Base-by-base conservation (phyloP, 768 basidiomycete species). In the Kwoniella dejecticola region DNA sequence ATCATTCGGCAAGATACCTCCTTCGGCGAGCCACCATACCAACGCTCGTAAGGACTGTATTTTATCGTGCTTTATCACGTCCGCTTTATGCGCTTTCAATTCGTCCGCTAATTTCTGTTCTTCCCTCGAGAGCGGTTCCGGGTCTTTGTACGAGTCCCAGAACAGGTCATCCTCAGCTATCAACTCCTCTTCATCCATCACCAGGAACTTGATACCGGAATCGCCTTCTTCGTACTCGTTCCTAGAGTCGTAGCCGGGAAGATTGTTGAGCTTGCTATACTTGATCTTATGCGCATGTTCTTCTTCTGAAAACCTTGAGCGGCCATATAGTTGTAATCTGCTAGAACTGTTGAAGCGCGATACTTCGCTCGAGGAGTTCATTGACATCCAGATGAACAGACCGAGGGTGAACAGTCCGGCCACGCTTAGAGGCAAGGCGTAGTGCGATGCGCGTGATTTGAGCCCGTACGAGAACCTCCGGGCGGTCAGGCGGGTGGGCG, bases 1-100 rank as follows among this genome's bases (percentile, higher is more conserved):
- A n/a, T 58, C 55, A 12, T 54, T 52, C 24, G 71, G 68, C 27
- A 78, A 59, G 19, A 71, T 58, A 12, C 75, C 75, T 17, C 72
- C 75, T 52, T 77, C 70, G 2, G 72, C 70, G 30, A 78, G 47
- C 68, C 72, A 78, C 69, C 74, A 76, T 1, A 70, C 54, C 24
- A 78, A 54, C 0, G 75, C 68, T 12, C 63, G 50, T 33, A 77
- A 57, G 24, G 67, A 68, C n/a, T 69, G 63, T 27, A 54, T 31
- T 17, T 60, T 58, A 46, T 73, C 67, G 11, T 68, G 61, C 36
- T 69, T 60, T 10, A 64, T 50, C 4, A 73, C 71, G 31, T 73
- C 74, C 13, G 44, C 52, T 19, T 58, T 52, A 30, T 61, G 52
- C 1, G 55, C 60, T 33, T 65, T 45, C 36, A 66, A 23, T 40